Evolutionary conservation across 169 alveolate genomes (phyloP), one percentile per base, ranked within the genome.

Genomic region (Babesia divergens): DNA sequence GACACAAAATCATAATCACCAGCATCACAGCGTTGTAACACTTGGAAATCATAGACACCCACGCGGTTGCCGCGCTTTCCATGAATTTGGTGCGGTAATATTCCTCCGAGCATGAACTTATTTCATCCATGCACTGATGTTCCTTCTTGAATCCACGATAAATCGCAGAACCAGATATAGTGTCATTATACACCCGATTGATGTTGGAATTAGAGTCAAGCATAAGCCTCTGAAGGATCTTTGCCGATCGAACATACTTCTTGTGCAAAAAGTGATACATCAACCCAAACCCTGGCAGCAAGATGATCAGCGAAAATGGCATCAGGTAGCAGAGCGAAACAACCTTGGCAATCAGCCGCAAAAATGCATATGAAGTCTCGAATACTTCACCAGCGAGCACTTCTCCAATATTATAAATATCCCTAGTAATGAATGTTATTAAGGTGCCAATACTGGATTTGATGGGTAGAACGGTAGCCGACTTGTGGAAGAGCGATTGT

Each of bases 121-220:
- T 29, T 13, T 37, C 55, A 16, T 76, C 54, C 58, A 76, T 26
- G 53, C 69, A 76, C 67, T 31, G 16, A 24, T 52, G 14, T 49
- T 76, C 85, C 65, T 67, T 76, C 31, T 51, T 31, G 28, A 76
- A 76, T 43, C 85, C 29, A 2, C 85, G 65, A 56, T 66, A 67
- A 5, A 67, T 34, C 20, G 64, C 34, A 8, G 85, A 76, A 5
- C 85, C 85, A 13, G 74, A 49, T 20, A 76, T 67, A 0, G 37
- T 74, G 20, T 66, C 64, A 20, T 56, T 59, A 32, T 60, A 76
- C 22, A 76, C 80, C 22, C 31, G 22, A 54, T 76, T 66, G 24
- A 76, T 56, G 53, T 65, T 65, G 38, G 60, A 37, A 26, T 47
- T 67, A 5, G 82, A 56, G 20, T 76, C 85, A 35, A 76, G 47